phyloP scores from a whole-genome alignment of 306 rosid genomes.

The Casuarina cunninghamiana region DNA sequence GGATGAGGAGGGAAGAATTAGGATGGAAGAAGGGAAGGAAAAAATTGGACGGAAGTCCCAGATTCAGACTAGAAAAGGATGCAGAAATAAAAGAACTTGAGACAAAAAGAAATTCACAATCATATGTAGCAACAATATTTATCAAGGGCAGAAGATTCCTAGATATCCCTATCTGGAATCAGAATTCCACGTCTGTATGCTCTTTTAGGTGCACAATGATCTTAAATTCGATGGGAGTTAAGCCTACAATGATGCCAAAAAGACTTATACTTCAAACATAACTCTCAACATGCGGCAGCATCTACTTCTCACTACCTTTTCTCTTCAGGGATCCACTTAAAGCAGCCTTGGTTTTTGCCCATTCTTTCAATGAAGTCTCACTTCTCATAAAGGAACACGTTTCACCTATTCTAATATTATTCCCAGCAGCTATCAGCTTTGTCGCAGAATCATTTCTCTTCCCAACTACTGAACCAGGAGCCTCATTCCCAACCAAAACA shows the following conservation, averaged over 20 bases:
- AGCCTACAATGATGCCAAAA: background rate
- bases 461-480: slow-evolving; percentile 30
- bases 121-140: no score
- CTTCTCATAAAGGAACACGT: slow-evolving; percentile 81
- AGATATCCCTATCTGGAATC: no score
- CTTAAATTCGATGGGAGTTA: background rate
- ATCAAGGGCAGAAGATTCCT: no score
- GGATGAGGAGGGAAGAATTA: no score
- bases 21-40: no score
- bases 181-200: no score
- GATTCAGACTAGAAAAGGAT: no score
- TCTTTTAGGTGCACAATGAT: background rate
- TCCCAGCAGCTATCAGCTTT: slow-evolving; percentile 29
- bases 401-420: slow-evolving; percentile 38
- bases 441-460: slow-evolving; percentile 31
- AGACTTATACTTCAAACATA: background rate
- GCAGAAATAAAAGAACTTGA: no score
- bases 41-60: no score
- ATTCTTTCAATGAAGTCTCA: slow-evolving; percentile 67
- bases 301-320: slow-evolving; percentile 47
- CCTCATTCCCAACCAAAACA: slow-evolving; percentile 18
- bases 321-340: slow-evolving; percentile 64
- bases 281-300: background rate
- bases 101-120: no score
- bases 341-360: slow-evolving; percentile 73